Evolutionary conservation across 2,329 filamentous ascomycete species (phyloP), one percentile per base, ranked within the genome.

Genomic region (Diaporthe sp.): DNA sequence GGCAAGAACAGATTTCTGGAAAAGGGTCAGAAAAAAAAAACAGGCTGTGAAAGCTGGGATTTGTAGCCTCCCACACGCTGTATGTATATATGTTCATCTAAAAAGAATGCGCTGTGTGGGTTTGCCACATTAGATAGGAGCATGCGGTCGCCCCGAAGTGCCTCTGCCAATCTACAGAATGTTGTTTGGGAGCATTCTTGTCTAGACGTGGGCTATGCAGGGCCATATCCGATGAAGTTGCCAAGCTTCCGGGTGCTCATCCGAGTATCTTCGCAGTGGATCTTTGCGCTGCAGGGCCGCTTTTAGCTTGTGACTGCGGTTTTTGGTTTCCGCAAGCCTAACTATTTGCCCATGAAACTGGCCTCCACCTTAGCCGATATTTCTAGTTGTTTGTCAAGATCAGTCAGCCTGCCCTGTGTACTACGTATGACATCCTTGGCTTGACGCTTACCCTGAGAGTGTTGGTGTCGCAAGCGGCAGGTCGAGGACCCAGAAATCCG

Each of bases 201-300:
- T 34, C 44, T n/a, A n/a, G 42, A 13, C 6, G 3, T 34, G 12
- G 22, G 19, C 42, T 5, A 4, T 55, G 46, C 46, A 55, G 65
- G 49, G 25, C 65, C 49, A 55, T 31, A 70, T 55, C 65, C 65
- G 65, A 70, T 22, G 34, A 70, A 15, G n/a, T 22, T 4, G 34
- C 31, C 15, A 34, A 53, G 17, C 65, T 70, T 70, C 65, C 65
- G 65, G 65, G 65, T 70, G 13, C 65, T 70, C 34, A 70, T 70
- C 65, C 65, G 65, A 55, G 9, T 42, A 34, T 28, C n/a, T 19
- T 42, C 65, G 2, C 34, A 42, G 49, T 42, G 65, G 34, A 13
- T n/a, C 34, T 39, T 3, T 12, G 34, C n/a, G 15, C 49, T 55
- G n/a, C 65, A 55, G 22, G 8, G 37, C 34, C 34, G 17, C 65